A percentile compares a stretch with the other conserved stretches of the same genome.
These are phyloP conservation scores for Camillea tinctor DNA, from an alignment of 2,329 filamentous ascomycete genomes.

Conservation along the genomic window DNA sequence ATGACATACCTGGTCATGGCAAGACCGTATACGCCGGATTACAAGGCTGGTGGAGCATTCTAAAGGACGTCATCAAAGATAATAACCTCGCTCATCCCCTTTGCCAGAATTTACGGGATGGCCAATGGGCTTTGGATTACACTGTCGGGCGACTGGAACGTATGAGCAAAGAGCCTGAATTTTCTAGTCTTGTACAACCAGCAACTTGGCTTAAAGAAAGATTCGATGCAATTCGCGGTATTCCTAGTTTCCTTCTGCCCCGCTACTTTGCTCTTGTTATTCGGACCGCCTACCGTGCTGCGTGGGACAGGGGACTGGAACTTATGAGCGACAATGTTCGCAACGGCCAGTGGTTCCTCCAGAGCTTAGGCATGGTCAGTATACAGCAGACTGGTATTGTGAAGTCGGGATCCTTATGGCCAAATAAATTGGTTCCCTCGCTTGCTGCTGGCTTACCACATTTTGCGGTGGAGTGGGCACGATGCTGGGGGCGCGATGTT, in stretches of 20 bases:
- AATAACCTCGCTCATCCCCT: constrained; percentile 93
- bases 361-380: constrained; percentile 86
- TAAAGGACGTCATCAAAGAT: constrained; percentile 78
- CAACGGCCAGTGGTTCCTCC: constrained; percentile 83
- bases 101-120: constrained; percentile 87
- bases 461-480: constrained; percentile 89
- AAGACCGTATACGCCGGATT: constrained; percentile 90
- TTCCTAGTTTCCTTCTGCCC: constrained; percentile 87
- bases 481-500: constrained; percentile 96
- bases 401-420: constrained; percentile 87
- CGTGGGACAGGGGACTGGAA: constrained; percentile 73
- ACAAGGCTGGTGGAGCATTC: constrained; percentile 97
- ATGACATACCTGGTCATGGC: constrained; percentile 80
- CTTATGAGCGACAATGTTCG: constrained; percentile 76
- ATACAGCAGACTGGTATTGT: constrained; percentile 87
- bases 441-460: constrained; percentile 92
- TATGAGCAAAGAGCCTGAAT: constrained; percentile 62
- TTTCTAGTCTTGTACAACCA: constrained; percentile 61
- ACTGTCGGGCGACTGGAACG: constrained; percentile 75
- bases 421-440: constrained; percentile 77
- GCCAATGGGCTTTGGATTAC: constrained; percentile 91
- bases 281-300: constrained; percentile 82
- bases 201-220: constrained; percentile 79
- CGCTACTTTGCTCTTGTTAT: constrained; percentile 91
- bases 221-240: constrained; percentile 78